Percentiles rank a stretch among this genome's conserved stretches.
These are phyloP conservation scores for Crotalaria pallida DNA, from an alignment of 306 rosid species.

Conservation along the genomic window DNA sequence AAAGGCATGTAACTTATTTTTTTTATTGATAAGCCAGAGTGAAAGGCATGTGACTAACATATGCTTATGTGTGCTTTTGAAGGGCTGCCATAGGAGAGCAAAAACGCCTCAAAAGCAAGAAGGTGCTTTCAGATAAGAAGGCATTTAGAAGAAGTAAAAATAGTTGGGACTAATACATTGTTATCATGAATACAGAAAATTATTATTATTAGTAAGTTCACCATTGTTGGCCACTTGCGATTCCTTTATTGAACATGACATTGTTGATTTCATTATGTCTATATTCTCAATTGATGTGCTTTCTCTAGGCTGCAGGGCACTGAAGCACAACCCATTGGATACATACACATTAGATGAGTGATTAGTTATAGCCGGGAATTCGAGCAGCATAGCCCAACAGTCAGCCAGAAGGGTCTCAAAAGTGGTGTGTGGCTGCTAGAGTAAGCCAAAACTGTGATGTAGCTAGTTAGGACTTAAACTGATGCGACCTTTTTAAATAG, in stretches of 20 bases:
- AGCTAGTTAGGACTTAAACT: not conserved
- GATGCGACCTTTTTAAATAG: not conserved
- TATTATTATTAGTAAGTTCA: constrained; percentile 25
- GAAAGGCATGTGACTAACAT: constrained; percentile 17
- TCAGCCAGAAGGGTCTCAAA: constrained; percentile 2
- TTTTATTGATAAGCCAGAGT: no score
- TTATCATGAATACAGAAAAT: not conserved
- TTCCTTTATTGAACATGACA: constrained; percentile 7
- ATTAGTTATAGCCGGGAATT: not conserved
- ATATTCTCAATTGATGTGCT: not conserved
- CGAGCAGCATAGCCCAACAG: not conserved
- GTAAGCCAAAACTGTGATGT: constrained; percentile 11
- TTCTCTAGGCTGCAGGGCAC: constrained; percentile 11
- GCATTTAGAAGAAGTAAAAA: constrained; percentile 72
- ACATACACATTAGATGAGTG: not conserved
- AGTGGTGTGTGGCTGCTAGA: constrained; percentile 5
- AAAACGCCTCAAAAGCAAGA: constrained; percentile 90
- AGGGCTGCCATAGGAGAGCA: constrained; percentile 94
- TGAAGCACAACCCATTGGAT: not conserved
- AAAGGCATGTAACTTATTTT: no score
- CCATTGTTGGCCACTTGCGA: constrained; percentile 3
- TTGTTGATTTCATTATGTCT: not conserved
- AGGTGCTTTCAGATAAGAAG: constrained; percentile 72
- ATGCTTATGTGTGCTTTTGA: constrained; percentile 22
- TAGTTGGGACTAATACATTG: constrained; percentile 62